Conservation (phyloP, 306 rosid species). For the Begonia masoniana region DNA sequence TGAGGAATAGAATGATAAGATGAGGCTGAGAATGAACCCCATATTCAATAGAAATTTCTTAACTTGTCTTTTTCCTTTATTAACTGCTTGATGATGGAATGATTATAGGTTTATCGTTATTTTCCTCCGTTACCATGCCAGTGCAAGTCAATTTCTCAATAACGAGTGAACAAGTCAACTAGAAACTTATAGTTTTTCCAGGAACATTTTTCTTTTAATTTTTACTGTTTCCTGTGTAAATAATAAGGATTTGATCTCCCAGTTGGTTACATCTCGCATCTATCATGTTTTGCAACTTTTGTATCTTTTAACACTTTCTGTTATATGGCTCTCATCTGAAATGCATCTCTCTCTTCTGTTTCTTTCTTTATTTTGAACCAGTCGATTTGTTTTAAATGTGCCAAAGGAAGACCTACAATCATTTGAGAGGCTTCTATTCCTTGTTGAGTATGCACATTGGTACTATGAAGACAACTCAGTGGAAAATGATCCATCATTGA, state of each 20-base stretch:
- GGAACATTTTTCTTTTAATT: background rate
- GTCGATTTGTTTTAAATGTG: conserved; percentile 92
- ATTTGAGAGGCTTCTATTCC: conserved; percentile 89
- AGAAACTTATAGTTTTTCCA: background rate
- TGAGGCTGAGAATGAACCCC: no score
- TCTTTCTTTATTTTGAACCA: conserved; percentile 22
- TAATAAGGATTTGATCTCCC: background rate
- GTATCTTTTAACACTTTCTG: background rate
- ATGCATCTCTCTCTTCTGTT: background rate
- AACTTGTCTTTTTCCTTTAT: no score
- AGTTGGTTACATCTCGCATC: background rate
- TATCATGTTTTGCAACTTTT: background rate
- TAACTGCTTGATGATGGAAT: no score
- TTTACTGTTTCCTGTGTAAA: no score
- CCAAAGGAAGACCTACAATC: conserved; percentile 97
- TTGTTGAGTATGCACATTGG: conserved; percentile 99
- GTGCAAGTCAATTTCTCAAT: no score
- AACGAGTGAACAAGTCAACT: no score
- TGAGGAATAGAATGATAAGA: no score
- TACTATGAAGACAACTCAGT: conserved; percentile 96
- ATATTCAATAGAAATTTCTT: no score
- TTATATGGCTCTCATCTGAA: conserved; percentile 2
- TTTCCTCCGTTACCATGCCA: no score
- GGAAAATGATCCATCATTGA: conserved; percentile 82
- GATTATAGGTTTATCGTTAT: no score